Percentiles rank a stretch among this genome's conserved stretches.
These are phyloP conservation scores for Bothriochloa decipiens DNA, from an alignment of 176 grass and related monocot species.

Conservation along the genomic window DNA sequence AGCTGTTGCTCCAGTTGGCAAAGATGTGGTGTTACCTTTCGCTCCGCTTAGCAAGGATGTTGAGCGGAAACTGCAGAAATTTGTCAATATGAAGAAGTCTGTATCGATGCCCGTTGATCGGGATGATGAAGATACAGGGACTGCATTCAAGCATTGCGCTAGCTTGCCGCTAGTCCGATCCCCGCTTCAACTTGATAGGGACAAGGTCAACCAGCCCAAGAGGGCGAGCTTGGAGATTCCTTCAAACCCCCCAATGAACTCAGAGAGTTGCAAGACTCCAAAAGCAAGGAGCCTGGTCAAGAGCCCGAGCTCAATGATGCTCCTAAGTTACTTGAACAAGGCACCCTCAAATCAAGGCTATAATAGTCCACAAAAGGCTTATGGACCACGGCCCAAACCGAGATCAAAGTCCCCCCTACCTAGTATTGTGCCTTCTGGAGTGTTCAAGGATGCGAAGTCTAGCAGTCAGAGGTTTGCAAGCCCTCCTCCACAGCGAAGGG, in stretches of 20 bases:
- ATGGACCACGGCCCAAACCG: slow-evolving; percentile 20
- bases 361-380: slow-evolving; percentile 21
- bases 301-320: slow-evolving; percentile 53
- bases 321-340: slow-evolving; percentile 54
- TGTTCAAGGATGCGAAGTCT: slow-evolving; percentile 60
- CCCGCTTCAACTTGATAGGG: slow-evolving; percentile 18
- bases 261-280: slow-evolving; percentile 4
- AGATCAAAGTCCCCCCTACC: slow-evolving; percentile 66
- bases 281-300: slow-evolving; percentile 48
- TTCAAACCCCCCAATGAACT: slow-evolving; percentile 31
- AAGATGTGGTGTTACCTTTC: slow-evolving; percentile 28
- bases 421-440: slow-evolving; percentile 33
- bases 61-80: slow-evolving; percentile 41
- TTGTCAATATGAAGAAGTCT: slow-evolving; percentile 30
- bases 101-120: slow-evolving; percentile 44
- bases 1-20: slow-evolving; percentile 25
- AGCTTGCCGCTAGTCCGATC: slow-evolving; percentile 38
- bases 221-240: slow-evolving; percentile 19
- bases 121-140: slow-evolving; percentile 21
- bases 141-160: slow-evolving; percentile 37
- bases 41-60: slow-evolving; percentile 37
- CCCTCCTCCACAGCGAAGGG: slow-evolving; percentile 58
- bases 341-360: slow-evolving; percentile 19
- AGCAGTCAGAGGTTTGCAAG: slow-evolving; percentile 60
- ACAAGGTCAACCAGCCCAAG: slow-evolving; percentile 24